phyloP scores from a whole-genome alignment of 139 green algal species.

The Prasinococcaceae sp. region DNA sequence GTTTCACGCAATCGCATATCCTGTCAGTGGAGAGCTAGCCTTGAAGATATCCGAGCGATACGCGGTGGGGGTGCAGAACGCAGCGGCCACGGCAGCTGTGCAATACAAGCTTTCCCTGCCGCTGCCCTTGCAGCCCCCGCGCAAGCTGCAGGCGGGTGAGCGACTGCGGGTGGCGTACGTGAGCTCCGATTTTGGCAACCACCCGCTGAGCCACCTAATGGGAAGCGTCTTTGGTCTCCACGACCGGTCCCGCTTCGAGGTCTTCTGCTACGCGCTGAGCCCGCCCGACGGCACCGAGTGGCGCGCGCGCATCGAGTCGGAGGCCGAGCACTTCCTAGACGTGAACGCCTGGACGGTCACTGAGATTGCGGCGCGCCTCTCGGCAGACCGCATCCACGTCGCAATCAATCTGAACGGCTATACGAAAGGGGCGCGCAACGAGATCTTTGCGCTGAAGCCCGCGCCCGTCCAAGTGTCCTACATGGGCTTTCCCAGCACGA shows the following conservation, averaged over 20 bases:
- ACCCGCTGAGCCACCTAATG: constrained; percentile 84
- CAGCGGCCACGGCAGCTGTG: too few species aligned
- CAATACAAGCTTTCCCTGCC: too few species aligned
- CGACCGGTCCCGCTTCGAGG: constrained; percentile 33
- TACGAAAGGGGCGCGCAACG: constrained; percentile 83
- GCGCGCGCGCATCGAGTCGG: constrained; percentile 48
- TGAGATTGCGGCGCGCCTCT: constrained; percentile 49
- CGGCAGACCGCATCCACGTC: constrained; percentile 54
- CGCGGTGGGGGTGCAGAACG: constrained; percentile 27
- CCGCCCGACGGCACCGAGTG: constrained; percentile 58
- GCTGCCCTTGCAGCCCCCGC: too few species aligned
- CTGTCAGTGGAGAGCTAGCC: constrained; percentile 52
- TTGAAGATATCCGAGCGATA: constrained; percentile 15
- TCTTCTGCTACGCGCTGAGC: constrained; percentile 74
- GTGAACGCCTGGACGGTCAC: constrained; percentile 24
- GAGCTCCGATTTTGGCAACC: constrained; percentile 78
- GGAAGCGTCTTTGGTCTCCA: constrained; percentile 74
- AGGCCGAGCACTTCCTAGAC: constrained; percentile 68
- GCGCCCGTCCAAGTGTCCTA: constrained; percentile 62
- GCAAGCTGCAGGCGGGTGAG: constrained; percentile 20
- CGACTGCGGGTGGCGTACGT: constrained; percentile 50
- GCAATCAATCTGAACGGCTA: constrained; percentile 81
- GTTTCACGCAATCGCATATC: constrained; percentile 87
- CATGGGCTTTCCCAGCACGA: constrained; percentile 82
- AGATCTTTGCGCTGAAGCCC: constrained; percentile 74